Percentiles rank a stretch among this genome's conserved stretches.
These are phyloP conservation scores for Trichophyton mentagrophytes DNA, from an alignment of 2,329 filamentous ascomycete genomes.

Conservation along the genomic window DNA sequence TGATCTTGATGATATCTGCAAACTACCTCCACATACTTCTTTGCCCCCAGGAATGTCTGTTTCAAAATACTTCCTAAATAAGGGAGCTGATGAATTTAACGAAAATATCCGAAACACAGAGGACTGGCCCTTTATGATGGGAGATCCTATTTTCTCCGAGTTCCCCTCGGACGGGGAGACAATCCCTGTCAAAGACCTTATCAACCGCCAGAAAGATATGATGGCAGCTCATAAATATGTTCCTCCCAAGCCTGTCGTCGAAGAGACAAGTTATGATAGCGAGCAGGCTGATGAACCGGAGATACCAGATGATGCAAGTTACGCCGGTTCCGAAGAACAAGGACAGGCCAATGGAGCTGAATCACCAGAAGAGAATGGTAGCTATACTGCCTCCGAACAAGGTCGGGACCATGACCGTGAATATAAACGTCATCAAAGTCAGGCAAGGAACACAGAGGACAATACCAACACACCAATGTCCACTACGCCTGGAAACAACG, in stretches of 20 bases:
- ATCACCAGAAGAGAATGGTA: not conserved
- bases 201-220: constrained; percentile 24
- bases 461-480: not conserved
- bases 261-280: constrained; percentile 2
- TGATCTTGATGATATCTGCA: constrained; percentile 18
- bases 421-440: not conserved
- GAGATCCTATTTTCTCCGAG: constrained; percentile 39
- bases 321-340: not conserved
- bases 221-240: constrained; percentile 21
- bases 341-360: not conserved
- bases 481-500: not conserved
- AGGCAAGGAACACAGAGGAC: not conserved
- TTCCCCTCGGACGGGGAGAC: constrained; percentile 31
- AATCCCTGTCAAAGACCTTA: constrained; percentile 33
- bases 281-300: not conserved
- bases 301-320: not conserved
- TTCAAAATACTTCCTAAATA: constrained; percentile 37
- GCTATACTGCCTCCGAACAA: not conserved
- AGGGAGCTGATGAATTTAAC: constrained; percentile 33
- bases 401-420: not conserved
- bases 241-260: constrained; percentile 6
- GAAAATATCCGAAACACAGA: constrained; percentile 38
- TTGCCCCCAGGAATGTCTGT: constrained; percentile 31
- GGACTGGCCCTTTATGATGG: constrained; percentile 37
- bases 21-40: constrained; percentile 14